Conservation (phyloP, 768 basidiomycete genomes). For the Rhodotorula kratochvilovae region DNA sequence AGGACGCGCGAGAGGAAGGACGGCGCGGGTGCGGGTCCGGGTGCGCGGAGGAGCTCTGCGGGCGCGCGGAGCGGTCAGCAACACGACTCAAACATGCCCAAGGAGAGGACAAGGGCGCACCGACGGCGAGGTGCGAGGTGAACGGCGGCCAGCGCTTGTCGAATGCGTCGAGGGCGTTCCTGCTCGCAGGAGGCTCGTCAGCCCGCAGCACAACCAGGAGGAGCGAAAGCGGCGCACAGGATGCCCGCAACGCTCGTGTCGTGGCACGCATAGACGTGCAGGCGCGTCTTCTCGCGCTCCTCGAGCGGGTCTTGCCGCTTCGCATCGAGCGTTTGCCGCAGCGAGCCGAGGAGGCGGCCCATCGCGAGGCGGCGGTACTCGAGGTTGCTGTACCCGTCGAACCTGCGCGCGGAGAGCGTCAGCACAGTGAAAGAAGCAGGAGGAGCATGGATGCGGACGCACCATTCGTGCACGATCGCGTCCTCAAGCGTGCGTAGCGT, state of each 20-base stretch:
- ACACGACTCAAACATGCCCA: background rate
- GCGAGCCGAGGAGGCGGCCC: conserved; percentile 66
- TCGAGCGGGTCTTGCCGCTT: conserved; percentile 53
- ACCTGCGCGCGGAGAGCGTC: conserved; percentile 25
- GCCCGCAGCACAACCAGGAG: background rate
- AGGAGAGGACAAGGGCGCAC: background rate
- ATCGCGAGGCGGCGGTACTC: conserved; percentile 72
- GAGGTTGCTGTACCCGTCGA: conserved; percentile 60
- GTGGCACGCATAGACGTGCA: conserved; percentile 55
- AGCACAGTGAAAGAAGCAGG: background rate
- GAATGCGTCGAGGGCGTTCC: conserved; percentile 27
- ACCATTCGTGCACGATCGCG: conserved; percentile 75
- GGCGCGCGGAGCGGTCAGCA: background rate
- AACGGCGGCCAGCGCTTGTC: conserved; percentile 32
- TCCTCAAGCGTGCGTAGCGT: conserved; percentile 63
- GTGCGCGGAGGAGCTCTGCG: conserved; percentile 21
- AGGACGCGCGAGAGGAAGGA: background rate
- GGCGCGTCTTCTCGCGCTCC: conserved; percentile 56
- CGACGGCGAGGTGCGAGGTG: conserved; percentile 9
- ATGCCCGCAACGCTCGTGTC: conserved; percentile 44
- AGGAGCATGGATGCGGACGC: conserved; percentile 46
- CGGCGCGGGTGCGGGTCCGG: background rate
- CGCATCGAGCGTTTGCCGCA: conserved; percentile 60
- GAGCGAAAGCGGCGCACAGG: conserved; percentile 9
- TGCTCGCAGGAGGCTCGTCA: background rate